These are phyloP conservation scores for Phoma herbarum DNA, from an alignment of 2,329 filamentous ascomycete species.

Conservation along the genomic window DNA sequence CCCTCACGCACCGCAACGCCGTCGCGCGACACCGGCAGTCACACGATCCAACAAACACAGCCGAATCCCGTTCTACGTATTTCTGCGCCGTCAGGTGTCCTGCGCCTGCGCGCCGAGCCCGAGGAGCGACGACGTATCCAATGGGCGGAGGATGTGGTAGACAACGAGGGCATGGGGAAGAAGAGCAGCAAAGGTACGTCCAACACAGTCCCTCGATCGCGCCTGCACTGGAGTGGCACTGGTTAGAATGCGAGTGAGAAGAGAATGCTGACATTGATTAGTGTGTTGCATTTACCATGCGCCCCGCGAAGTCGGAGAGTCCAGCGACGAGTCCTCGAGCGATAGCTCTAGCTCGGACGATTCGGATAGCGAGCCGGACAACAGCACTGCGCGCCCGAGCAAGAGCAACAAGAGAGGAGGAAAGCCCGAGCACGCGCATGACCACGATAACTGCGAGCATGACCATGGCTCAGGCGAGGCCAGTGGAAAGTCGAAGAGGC, in stretches of 20 bases:
- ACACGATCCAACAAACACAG: slow-evolving; percentile 33
- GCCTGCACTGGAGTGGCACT: neutral
- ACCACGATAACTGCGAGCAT: slow-evolving; percentile 43
- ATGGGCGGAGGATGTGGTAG: slow-evolving; percentile 92
- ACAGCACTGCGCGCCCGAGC: slow-evolving; percentile 57
- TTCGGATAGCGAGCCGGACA: slow-evolving; percentile 65
- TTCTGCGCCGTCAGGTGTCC: slow-evolving; percentile 47
- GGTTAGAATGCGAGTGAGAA: neutral
- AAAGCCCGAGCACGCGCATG: slow-evolving; percentile 36
- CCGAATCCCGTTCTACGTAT: slow-evolving; percentile 47
- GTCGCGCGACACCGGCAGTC: slow-evolving; percentile 32
- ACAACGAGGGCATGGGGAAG: slow-evolving; percentile 93
- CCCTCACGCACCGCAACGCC: slow-evolving; percentile 35
- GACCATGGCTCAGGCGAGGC: slow-evolving; percentile 53
- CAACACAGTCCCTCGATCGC: neutral
- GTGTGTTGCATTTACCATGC: slow-evolving; percentile 99
- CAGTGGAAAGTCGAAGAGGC: slow-evolving; percentile 51
- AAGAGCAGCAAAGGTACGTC: slow-evolving; percentile 88
- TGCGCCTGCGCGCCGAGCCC: slow-evolving; percentile 54
- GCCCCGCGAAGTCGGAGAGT: slow-evolving; percentile 74
- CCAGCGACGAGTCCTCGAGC: slow-evolving; percentile 73
- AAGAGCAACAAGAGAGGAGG: slow-evolving; percentile 26
- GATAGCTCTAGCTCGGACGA: slow-evolving; percentile 50
- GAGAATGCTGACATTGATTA: slow-evolving; percentile 48
- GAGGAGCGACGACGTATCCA: slow-evolving; percentile 71